Evolutionary conservation across 495 filamentous ascomycete species (phyloP).

Genomic region (Cetradonia linearis): DNA sequence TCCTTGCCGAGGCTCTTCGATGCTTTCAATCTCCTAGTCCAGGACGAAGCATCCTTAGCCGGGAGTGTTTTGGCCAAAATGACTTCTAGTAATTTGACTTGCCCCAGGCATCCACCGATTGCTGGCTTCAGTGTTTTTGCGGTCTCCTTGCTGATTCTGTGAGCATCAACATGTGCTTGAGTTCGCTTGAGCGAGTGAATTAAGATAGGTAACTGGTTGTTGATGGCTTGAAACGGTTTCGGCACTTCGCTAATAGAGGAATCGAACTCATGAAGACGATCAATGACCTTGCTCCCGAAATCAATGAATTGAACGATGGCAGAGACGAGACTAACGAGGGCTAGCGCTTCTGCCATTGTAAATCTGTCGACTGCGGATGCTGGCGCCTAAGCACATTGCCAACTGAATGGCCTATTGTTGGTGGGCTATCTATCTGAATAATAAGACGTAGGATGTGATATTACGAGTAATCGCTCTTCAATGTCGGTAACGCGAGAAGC

Average conservation of each 20-base stretch:
- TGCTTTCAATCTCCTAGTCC: not conserved
- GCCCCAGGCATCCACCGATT: slow-evolving; percentile 22
- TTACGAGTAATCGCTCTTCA: too few relatives aligned
- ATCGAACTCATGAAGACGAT: not conserved
- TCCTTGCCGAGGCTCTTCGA: not conserved
- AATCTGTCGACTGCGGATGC: not conserved
- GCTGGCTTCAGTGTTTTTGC: too few relatives aligned
- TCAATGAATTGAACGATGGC: not conserved
- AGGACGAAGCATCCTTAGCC: not conserved
- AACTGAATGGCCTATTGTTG: too few relatives aligned
- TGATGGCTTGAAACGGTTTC: not conserved
- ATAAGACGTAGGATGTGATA: too few relatives aligned
- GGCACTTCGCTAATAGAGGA: not conserved
- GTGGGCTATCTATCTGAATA: too few relatives aligned
- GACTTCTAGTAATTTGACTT: slow-evolving; percentile 17
- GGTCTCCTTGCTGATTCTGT: not conserved
- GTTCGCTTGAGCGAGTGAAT: not conserved
- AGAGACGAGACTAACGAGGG: not conserved
- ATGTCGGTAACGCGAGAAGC: too few relatives aligned
- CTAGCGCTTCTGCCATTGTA: not conserved
- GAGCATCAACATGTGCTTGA: not conserved
- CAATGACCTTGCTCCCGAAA: not conserved
- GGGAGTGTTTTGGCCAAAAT: slow-evolving; percentile 13
- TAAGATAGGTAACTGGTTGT: not conserved
- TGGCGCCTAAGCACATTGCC: too few relatives aligned